Percentiles rank a stretch among this genome's conserved stretches.
phyloP scores from a whole-genome alignment of 108 stramenopile species.

The Schizochytrium sp. region DNA sequence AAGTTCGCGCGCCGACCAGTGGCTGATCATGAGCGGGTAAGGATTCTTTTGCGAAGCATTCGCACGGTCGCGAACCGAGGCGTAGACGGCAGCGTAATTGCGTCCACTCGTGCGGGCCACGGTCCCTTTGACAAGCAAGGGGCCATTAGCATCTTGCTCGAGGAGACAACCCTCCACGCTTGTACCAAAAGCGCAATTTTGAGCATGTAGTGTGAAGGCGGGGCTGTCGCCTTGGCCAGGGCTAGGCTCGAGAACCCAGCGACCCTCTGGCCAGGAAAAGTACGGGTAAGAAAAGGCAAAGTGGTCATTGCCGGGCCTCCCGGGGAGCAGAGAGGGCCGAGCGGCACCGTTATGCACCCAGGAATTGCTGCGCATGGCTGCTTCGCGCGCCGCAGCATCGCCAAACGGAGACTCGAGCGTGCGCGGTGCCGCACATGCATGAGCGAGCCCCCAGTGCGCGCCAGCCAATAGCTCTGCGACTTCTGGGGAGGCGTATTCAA shows the following conservation, averaged over 20 bases:
- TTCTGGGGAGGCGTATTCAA: neutral
- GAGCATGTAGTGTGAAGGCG: neutral
- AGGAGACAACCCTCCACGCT: neutral
- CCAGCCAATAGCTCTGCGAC: neutral
- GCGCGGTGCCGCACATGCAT: neutral
- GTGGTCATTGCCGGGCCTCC: neutral
- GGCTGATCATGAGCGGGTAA: neutral
- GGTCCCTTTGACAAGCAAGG: neutral
- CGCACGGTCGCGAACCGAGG: neutral
- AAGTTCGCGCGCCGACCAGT: neutral
- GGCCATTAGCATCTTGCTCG: neutral
- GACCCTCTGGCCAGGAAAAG: constrained; percentile 7
- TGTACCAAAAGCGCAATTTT: neutral
- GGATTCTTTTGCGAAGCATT: neutral
- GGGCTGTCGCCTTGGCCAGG: neutral
- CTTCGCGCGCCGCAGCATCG: neutral
- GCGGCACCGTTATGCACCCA: neutral
- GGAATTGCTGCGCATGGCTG: neutral
- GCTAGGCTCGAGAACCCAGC: neutral
- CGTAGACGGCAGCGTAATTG: neutral
- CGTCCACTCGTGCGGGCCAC: neutral
- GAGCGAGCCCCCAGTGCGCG: neutral
- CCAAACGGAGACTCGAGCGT: neutral
- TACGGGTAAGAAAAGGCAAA: neutral
- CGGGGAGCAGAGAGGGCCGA: neutral